Evolutionary conservation across 2,329 filamentous ascomycete genomes (phyloP).

Genomic region (Penicillium decumbens): DNA sequence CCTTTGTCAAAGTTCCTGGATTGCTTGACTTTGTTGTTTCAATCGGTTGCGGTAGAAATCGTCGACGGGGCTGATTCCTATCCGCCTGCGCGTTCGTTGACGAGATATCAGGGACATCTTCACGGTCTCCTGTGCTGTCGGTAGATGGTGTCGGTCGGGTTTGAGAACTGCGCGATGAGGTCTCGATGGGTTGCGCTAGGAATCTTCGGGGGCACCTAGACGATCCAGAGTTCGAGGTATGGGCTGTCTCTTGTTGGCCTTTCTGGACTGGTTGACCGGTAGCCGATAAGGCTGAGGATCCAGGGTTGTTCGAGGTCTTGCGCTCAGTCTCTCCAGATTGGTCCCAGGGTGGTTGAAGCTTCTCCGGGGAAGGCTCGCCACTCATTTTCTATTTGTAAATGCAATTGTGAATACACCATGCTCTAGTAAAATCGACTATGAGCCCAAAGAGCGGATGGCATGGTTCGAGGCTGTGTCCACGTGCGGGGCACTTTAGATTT

Average conservation of each 20-base stretch:
- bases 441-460: neutral
- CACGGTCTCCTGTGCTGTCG: neutral
- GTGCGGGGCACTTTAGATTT: too few species aligned
- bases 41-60: slow-evolving; percentile 47
- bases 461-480: neutral
- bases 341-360: neutral
- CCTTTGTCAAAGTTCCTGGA: slow-evolving; percentile 18
- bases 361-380: neutral
- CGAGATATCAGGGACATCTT: slow-evolving; percentile 12
- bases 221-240: neutral
- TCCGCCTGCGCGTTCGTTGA: neutral
- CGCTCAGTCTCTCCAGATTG: neutral
- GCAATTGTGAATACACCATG: slow-evolving; percentile 1
- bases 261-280: neutral
- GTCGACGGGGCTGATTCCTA: slow-evolving; percentile 10
- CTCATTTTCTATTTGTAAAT: slow-evolving; percentile 2
- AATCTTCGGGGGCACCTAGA: slow-evolving; percentile 26
- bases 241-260: neutral
- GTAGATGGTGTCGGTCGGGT: neutral
- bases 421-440: neutral
- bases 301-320: neutral
- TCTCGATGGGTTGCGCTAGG: slow-evolving; percentile 44
- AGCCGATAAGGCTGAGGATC: neutral
- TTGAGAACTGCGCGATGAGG: slow-evolving; percentile 38
- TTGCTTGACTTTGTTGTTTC: slow-evolving; percentile 63